A percentile compares a stretch with the other conserved stretches of the same genome.
These are phyloP conservation scores for Drosera capensis DNA, from an alignment of 148 eudicot genomes.

Conservation along the genomic window DNA sequence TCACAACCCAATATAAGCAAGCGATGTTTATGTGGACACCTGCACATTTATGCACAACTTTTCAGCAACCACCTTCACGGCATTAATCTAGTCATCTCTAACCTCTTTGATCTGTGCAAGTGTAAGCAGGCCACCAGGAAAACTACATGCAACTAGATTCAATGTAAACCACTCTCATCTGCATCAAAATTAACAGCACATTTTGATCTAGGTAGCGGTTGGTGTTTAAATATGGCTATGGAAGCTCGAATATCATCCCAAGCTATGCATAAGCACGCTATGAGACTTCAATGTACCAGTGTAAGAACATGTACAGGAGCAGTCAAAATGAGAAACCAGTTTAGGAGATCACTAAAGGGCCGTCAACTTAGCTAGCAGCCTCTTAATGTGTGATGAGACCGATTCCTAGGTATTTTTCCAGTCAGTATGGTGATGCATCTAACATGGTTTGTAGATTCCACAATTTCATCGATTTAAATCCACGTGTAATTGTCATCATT, in stretches of 20 bases:
- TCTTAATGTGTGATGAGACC: background rate
- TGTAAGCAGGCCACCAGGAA: background rate
- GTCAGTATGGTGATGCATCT: background rate
- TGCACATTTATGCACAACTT: background rate
- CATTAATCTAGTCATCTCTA: background rate
- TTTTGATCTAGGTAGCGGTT: background rate
- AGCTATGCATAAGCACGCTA: background rate
- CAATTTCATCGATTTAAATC: no score
- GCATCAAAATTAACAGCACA: conserved; percentile 5
- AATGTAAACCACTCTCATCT: background rate
- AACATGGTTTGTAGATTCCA: no score
- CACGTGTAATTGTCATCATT: no score
- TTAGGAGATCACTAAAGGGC: background rate
- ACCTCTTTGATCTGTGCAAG: background rate
- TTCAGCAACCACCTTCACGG: background rate
- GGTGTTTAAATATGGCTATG: background rate
- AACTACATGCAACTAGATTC: background rate
- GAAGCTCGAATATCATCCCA: background rate
- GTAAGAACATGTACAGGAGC: no score
- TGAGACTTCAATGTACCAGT: background rate
- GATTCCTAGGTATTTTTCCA: background rate
- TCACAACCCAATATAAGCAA: background rate
- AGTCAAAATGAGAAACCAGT: no score
- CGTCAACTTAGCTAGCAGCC: background rate
- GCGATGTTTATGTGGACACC: background rate